These are phyloP conservation scores for Aspergillus clavatus DNA, from an alignment of 2,329 filamentous ascomycete genomes.

Conservation along the genomic window DNA sequence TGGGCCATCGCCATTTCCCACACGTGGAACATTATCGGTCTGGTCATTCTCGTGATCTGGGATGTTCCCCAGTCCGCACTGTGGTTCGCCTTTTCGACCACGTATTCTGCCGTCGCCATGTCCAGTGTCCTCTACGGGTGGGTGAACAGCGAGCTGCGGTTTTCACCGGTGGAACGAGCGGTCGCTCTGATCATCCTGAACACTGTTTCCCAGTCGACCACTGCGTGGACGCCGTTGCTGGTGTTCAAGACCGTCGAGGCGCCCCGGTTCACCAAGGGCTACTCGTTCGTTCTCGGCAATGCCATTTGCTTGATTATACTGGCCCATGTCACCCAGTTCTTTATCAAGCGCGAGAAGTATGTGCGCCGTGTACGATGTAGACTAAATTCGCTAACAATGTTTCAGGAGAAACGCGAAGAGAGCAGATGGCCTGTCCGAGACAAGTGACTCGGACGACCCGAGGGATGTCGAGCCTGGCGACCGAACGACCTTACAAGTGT, in stretches of 20 bases:
- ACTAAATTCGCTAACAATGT: not conserved
- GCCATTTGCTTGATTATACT: constrained; percentile 34
- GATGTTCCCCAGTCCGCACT: constrained; percentile 51
- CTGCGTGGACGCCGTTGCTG: constrained; percentile 53
- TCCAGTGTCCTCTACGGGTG: constrained; percentile 54
- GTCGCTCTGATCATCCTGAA: constrained; percentile 51
- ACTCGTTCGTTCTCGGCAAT: constrained; percentile 39
- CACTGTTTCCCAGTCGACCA: constrained; percentile 51
- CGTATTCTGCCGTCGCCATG: constrained; percentile 48
- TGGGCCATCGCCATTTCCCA: constrained; percentile 53
- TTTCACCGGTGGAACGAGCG: constrained; percentile 40
- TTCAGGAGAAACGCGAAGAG: not conserved
- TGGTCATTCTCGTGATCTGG: constrained; percentile 54
- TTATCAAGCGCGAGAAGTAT: constrained; percentile 11
- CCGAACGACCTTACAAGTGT: not conserved
- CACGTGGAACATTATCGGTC: constrained; percentile 49
- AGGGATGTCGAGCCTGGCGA: constrained; percentile 3
- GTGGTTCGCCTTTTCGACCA: constrained; percentile 52
- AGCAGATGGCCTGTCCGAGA: not conserved
- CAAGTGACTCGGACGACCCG: constrained; percentile 5
- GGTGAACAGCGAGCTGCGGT: constrained; percentile 49
- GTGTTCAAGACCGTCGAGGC: constrained; percentile 47
- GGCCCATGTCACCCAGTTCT: constrained; percentile 22
- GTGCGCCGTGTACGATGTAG: not conserved
- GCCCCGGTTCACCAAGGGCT: constrained; percentile 42